Evolutionary conservation across 1,284 basidiomycete genomes (phyloP).

Genomic region (Irpex sp.): DNA sequence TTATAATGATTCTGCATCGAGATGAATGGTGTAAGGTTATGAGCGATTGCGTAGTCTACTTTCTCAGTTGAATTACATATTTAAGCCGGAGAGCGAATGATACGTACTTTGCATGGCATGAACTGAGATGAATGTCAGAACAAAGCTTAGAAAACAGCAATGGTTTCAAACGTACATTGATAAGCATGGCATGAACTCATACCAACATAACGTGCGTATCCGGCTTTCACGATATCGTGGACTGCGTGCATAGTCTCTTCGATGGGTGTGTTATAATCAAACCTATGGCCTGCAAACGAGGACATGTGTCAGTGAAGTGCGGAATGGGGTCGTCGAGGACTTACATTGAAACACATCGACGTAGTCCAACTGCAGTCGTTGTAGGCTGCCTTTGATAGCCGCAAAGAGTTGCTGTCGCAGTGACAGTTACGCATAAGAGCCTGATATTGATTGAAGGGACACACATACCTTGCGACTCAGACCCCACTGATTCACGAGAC

Average conservation of each 20-base stretch:
- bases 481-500: constrained; percentile 25
- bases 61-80: not conserved
- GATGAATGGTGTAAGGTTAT: constrained; percentile 43
- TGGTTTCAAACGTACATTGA: constrained; percentile 20
- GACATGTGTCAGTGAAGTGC: not conserved
- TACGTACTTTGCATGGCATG: constrained; percentile 26
- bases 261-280: constrained; percentile 17
- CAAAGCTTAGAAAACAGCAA: not conserved
- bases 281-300: constrained; percentile 14
- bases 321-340: not conserved
- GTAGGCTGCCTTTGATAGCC: constrained; percentile 35
- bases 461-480: constrained; percentile 22
- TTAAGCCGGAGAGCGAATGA: not conserved
- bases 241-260: constrained; percentile 28
- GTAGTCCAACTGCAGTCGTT: constrained; percentile 39
- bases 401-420: constrained; percentile 37
- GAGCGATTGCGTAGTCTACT: constrained; percentile 25
- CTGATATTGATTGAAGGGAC: not conserved
- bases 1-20: constrained; percentile 47
- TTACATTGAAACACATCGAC: constrained; percentile 34
- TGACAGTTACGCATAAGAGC: no score
- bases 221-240: constrained; percentile 28
- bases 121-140: constrained; percentile 13
- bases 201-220: constrained; percentile 26
- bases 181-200: constrained; percentile 32